These are phyloP conservation scores for Diutina rugosa DNA, from an alignment of 1,139 yeast species.

Conservation along the genomic window DNA sequence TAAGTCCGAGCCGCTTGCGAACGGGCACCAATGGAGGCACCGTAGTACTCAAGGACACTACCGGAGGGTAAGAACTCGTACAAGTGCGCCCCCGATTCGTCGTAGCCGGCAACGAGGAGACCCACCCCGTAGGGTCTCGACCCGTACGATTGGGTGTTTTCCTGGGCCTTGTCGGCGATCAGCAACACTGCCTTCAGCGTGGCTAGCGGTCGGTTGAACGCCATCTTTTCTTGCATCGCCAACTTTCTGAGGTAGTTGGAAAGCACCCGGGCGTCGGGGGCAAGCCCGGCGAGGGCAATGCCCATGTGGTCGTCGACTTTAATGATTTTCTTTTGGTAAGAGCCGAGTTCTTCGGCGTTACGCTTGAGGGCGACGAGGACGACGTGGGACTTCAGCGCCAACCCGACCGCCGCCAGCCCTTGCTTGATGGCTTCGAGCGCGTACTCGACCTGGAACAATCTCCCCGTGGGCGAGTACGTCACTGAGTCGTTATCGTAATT, in stretches of 20 bases:
- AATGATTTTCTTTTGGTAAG: conserved; percentile 88
- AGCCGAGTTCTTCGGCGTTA: conserved; percentile 93
- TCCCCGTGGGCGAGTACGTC: conserved; percentile 94
- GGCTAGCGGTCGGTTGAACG: conserved; percentile 80
- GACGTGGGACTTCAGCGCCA: conserved; percentile 74
- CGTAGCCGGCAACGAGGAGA: conserved; percentile 79
- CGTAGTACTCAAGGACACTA: conserved; percentile 78
- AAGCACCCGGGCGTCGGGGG: conserved; percentile 93
- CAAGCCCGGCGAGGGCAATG: conserved; percentile 90
- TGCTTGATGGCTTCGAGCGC: conserved; percentile 97
- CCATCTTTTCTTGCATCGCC: conserved; percentile 78
- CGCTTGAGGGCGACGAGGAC: conserved; percentile 86
- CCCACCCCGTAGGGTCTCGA: conserved; percentile 98
- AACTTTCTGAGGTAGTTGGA: conserved; percentile 84
- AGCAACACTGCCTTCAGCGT: conserved; percentile 74
- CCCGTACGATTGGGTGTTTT: conserved; percentile 91
- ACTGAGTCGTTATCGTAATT: conserved; percentile 97
- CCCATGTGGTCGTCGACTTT: conserved; percentile 91
- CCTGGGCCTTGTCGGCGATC: conserved; percentile 94
- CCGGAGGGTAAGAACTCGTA: conserved; percentile 96
- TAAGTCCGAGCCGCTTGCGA: conserved; percentile 97
- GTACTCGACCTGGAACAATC: conserved; percentile 89
- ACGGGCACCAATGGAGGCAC: conserved; percentile 96
- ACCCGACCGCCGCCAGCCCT: conserved; percentile 95
- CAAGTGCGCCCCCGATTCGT: conserved; percentile 87